phyloP scores from a whole-genome alignment of 2,329 filamentous ascomycete genomes.

The Colletotrichum phormii region DNA sequence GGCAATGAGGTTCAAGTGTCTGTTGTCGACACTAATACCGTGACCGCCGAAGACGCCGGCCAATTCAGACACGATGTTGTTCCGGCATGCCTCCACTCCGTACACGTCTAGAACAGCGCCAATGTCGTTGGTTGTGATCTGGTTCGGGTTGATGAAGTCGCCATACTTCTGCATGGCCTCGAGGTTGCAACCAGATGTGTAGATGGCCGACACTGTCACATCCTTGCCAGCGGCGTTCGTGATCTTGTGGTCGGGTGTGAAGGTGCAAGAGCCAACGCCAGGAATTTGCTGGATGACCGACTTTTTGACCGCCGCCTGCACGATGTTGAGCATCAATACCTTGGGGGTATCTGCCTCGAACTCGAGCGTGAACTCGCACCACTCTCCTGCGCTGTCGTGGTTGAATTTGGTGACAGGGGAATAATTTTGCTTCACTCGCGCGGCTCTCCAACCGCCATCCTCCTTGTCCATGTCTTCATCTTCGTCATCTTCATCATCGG shows the following conservation, averaged over 20 bases:
- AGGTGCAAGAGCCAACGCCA: constrained; percentile 78
- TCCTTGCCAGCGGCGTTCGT: constrained; percentile 61
- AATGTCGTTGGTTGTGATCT: constrained; percentile 92
- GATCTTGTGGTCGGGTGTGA: constrained; percentile 69
- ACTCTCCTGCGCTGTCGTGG: constrained; percentile 81
- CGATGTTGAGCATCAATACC: constrained; percentile 90
- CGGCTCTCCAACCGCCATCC: constrained; percentile 60
- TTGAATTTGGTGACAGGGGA: constrained; percentile 79
- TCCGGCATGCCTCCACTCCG: constrained; percentile 92
- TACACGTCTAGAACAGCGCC: constrained; percentile 86
- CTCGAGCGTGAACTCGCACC: constrained; percentile 85
- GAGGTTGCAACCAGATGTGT: constrained; percentile 89
- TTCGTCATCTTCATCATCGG: constrained; percentile 48
- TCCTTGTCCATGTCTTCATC: constrained; percentile 56
- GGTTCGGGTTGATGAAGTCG: constrained; percentile 86
- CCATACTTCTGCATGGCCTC: constrained; percentile 90
- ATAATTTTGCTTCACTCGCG: constrained; percentile 72
- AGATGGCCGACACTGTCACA: constrained; percentile 68
- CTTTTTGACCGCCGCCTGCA: constrained; percentile 82
- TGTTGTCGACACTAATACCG: constrained; percentile 90
- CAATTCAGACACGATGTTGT: constrained; percentile 88
- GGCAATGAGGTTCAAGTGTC: constrained; percentile 94
- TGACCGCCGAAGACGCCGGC: constrained; percentile 87
- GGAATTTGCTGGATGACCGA: constrained; percentile 89
- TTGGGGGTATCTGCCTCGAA: constrained; percentile 87